phyloP scores from a whole-genome alignment of 768 basidiomycete species.

The Strobilomyces echinocephalus region DNA sequence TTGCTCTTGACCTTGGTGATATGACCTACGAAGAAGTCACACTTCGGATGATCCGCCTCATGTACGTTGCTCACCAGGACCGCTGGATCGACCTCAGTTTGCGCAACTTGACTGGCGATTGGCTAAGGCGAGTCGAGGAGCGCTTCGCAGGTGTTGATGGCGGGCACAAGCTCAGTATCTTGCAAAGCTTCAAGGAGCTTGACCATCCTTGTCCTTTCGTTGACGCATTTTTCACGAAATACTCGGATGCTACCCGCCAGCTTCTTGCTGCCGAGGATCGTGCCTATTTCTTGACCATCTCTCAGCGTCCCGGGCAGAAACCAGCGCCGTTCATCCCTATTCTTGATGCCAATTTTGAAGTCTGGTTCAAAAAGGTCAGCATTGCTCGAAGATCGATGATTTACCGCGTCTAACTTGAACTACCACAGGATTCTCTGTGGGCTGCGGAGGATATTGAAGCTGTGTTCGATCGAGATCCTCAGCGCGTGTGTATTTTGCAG shows the following conservation, averaged over 20 bases:
- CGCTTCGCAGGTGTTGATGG: conserved; percentile 89
- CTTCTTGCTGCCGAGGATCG: conserved; percentile 90
- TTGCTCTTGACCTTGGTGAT: conserved; percentile 82
- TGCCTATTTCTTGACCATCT: conserved; percentile 92
- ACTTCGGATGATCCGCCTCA: conserved; percentile 84
- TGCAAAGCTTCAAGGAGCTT: conserved; percentile 79
- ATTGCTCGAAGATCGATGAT: background rate
- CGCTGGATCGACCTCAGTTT: conserved; percentile 93
- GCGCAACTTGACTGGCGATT: conserved; percentile 93
- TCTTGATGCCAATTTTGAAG: conserved; percentile 87
- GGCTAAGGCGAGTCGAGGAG: conserved; percentile 93
- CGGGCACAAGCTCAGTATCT: conserved; percentile 72
- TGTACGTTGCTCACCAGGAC: conserved; percentile 88
- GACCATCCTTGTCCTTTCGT: conserved; percentile 80
- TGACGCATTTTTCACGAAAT: conserved; percentile 76
- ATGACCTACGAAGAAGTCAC: conserved; percentile 99
- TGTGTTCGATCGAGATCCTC: conserved; percentile 97
- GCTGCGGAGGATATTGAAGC: conserved; percentile 97
- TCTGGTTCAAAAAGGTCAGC: conserved; percentile 98
- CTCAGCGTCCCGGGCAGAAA: conserved; percentile 95
- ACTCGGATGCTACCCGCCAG: conserved; percentile 77
- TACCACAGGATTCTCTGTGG: conserved; percentile 86
- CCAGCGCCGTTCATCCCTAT: conserved; percentile 98
- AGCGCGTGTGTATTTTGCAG: conserved; percentile 95
- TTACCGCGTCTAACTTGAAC: conserved; percentile 7